Evolutionary conservation across 192 early-diverging fungal species (phyloP).

Genomic region (Funneliformis mosseae): DNA sequence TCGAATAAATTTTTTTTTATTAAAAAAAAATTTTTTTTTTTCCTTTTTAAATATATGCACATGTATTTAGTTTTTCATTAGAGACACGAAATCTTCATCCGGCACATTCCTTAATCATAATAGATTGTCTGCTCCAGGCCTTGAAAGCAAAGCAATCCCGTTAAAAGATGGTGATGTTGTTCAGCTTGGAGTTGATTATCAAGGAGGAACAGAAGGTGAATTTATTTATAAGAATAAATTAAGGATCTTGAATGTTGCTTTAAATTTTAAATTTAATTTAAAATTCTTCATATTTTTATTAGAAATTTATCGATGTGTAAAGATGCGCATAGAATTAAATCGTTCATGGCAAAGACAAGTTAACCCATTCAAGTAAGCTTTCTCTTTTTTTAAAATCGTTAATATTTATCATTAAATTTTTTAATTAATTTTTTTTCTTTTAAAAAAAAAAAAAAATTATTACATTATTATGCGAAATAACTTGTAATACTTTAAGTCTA

Average conservation of each 20-base stretch:
- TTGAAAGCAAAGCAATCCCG: constrained; percentile 79
- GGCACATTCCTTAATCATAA: constrained; percentile 98
- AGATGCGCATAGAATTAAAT: constrained; percentile 81
- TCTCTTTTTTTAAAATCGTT: neutral
- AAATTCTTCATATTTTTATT: constrained; percentile 20
- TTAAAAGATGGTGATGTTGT: constrained; percentile 91
- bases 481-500: constrained; percentile 31
- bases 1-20: neutral
- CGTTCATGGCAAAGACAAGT: constrained; percentile 66
- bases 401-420: neutral
- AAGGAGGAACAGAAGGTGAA: constrained; percentile 81
- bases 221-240: neutral
- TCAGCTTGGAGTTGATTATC: constrained; percentile 96
- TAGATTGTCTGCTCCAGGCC: constrained; percentile 83
- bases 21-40: constrained; percentile 40
- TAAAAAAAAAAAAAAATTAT: neutral
- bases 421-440: neutral
- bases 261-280: neutral
- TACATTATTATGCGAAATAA: constrained; percentile 4
- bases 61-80: constrained; percentile 76
- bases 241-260: neutral
- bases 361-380: constrained; percentile 62
- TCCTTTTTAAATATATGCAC: constrained; percentile 8
- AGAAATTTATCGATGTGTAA: constrained; percentile 94
- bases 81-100: constrained; percentile 95